phyloP scores from a whole-genome alignment of 257 asterid genomes.

The Solanum verrucosum region DNA sequence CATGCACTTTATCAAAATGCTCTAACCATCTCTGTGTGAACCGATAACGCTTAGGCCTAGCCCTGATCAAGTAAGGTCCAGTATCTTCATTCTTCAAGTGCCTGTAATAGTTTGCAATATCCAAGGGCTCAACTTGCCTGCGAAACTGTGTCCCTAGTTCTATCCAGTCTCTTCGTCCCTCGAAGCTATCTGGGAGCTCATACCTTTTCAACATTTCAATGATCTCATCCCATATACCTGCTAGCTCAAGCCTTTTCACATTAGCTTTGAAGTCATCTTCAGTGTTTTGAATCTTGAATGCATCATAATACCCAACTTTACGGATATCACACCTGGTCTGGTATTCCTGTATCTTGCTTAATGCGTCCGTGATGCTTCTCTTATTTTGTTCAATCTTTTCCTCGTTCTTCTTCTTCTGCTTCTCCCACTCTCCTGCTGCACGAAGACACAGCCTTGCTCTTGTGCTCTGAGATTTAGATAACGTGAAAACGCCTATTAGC shows the following conservation, averaged over 20 bases:
- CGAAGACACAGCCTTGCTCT: slow-evolving; percentile 74
- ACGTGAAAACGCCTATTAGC: not conserved
- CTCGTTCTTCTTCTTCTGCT: slow-evolving; percentile 57
- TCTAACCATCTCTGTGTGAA: slow-evolving; percentile 74
- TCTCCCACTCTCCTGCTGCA: slow-evolving; percentile 76
- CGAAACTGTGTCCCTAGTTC: slow-evolving; percentile 60
- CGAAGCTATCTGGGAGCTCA: slow-evolving; percentile 84
- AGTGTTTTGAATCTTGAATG: slow-evolving; percentile 60
- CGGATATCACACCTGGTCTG: slow-evolving; percentile 54
- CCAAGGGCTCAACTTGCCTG: slow-evolving; percentile 73
- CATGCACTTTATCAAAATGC: slow-evolving; percentile 43
- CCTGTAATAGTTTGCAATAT: slow-evolving; percentile 77
- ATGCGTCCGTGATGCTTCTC: slow-evolving; percentile 32
- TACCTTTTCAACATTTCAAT: slow-evolving; percentile 62
- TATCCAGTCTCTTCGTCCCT: slow-evolving; percentile 67
- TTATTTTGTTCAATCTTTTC: slow-evolving; percentile 38
- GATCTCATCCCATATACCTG: slow-evolving; percentile 72
- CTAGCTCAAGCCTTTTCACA: slow-evolving; percentile 53
- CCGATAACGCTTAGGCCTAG: slow-evolving; percentile 58
- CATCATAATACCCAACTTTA: slow-evolving; percentile 70
- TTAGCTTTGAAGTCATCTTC: slow-evolving; percentile 52
- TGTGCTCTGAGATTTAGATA: slow-evolving; percentile 39
- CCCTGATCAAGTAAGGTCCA: slow-evolving; percentile 74
- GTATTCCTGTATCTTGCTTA: slow-evolving; percentile 55
- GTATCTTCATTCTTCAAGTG: slow-evolving; percentile 71